These are phyloP conservation scores for Aspergillus oerlinghausenensis DNA, from an alignment of 2,329 filamentous ascomycete genomes.

Conservation along the genomic window DNA sequence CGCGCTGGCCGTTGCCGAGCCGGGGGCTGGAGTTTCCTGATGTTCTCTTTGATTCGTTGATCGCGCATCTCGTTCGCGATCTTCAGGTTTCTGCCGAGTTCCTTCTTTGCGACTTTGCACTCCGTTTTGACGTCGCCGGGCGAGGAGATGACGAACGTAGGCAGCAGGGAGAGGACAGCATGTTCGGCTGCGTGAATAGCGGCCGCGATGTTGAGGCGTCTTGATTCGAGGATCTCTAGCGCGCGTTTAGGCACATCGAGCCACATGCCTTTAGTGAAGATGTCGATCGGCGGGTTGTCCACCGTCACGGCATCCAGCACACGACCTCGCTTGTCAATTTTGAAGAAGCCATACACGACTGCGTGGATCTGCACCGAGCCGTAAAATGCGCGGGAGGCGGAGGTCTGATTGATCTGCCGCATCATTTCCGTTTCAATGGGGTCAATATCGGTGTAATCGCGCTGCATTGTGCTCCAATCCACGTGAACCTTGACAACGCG, in stretches of 20 bases:
- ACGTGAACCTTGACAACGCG: slow-evolving; percentile 85
- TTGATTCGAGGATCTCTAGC: slow-evolving; percentile 69
- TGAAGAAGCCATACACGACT: slow-evolving; percentile 95
- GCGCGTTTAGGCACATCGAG: slow-evolving; percentile 78
- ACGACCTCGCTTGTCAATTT: slow-evolving; percentile 78
- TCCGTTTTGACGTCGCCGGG: slow-evolving; percentile 91
- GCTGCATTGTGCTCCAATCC: slow-evolving; percentile 90
- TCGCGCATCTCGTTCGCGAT: slow-evolving; percentile 19
- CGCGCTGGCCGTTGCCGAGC: slow-evolving; percentile 76
- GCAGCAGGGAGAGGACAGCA: slow-evolving; percentile 78
- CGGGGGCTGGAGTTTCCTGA: slow-evolving; percentile 27
- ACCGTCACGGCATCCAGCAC: slow-evolving; percentile 90
- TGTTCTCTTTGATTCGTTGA: slow-evolving; percentile 3
- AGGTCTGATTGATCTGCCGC: slow-evolving; percentile 57
- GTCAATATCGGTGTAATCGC: slow-evolving; percentile 91
- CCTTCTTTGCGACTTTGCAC: slow-evolving; percentile 84
- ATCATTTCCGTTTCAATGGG: slow-evolving; percentile 88
- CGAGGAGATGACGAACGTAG: slow-evolving; percentile 83
- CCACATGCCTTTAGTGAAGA: slow-evolving; percentile 89
- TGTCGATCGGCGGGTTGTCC: slow-evolving; percentile 85
- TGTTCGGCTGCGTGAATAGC: slow-evolving; percentile 95
- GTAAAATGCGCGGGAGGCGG: slow-evolving; percentile 70
- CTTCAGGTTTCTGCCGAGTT: slow-evolving; percentile 63
- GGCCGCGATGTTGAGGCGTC: slow-evolving; percentile 74
- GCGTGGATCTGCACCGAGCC: slow-evolving; percentile 81